Conservation (phyloP, 768 basidiomycete genomes). For the Leccinum imitatum region DNA sequence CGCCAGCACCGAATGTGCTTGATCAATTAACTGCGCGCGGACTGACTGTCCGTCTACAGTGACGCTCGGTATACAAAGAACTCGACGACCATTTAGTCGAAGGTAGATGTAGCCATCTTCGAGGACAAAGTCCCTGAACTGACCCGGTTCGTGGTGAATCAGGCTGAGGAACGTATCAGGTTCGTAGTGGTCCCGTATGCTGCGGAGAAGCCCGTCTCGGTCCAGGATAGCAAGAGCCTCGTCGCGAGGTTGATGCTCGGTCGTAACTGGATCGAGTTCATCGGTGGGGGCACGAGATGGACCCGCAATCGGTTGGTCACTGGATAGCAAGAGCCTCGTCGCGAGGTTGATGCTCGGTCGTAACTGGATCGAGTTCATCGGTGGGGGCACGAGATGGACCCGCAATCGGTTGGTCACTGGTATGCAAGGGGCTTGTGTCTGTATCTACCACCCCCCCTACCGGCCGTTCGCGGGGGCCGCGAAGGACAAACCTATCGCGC, state of each 20-base stretch:
- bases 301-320: too few relatives aligned
- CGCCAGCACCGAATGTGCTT: constrained; percentile 40
- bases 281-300: too few relatives aligned
- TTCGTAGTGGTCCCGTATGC: background rate
- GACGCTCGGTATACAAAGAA: constrained; percentile 26
- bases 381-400: too few relatives aligned
- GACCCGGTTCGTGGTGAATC: background rate
- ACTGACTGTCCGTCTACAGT: constrained; percentile 12
- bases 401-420: too few relatives aligned
- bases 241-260: too few relatives aligned
- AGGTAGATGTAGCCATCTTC: background rate
- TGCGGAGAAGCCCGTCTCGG: background rate
- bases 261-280: too few relatives aligned
- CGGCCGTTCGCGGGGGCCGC: background rate
- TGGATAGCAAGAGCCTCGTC: too few relatives aligned
- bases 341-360: too few relatives aligned
- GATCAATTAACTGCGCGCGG: constrained; percentile 34
- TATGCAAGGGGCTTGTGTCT: too few relatives aligned
- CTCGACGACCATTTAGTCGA: background rate
- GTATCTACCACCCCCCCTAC: too few relatives aligned
- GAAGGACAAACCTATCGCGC: background rate
- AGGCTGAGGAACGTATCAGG: background rate
- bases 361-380: too few relatives aligned
- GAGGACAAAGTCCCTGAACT: background rate
- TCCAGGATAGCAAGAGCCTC: background rate